Conservation (phyloP, 495 filamentous ascomycete species). For the Staphylotrichum tortipilum region DNA sequence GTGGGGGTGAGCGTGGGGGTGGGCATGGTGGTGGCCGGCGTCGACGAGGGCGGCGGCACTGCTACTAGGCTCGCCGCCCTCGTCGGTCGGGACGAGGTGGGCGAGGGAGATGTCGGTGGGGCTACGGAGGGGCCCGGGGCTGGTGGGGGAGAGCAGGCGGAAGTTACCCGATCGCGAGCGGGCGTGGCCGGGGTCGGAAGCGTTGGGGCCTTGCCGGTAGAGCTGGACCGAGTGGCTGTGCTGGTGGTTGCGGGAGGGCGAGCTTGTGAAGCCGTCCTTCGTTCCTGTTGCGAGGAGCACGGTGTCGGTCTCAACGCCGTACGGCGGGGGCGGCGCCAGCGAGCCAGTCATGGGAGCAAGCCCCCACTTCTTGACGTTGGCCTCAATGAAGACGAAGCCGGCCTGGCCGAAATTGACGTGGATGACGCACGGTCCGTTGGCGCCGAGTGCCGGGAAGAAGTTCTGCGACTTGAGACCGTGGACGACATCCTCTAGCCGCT, state of each 20-base stretch:
- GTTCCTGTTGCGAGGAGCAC: constrained; percentile 81
- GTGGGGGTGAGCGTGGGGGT: constrained; percentile 23
- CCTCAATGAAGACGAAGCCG: constrained; percentile 97
- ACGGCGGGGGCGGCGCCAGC: constrained; percentile 89
- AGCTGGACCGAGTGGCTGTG: constrained; percentile 40
- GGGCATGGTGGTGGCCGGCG: constrained; percentile 23
- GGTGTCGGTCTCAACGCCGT: constrained; percentile 91
- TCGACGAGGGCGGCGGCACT: constrained; percentile 26
- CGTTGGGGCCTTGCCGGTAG: constrained; percentile 24
- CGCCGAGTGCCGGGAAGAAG: constrained; percentile 91
- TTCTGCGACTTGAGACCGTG: constrained; percentile 92
- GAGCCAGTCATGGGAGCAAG: constrained; percentile 92
- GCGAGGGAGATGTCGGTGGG: constrained; percentile 97
- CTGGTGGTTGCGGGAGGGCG: constrained; percentile 44
- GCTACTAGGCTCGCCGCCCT: constrained; percentile 65
- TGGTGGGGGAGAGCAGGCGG: constrained; percentile 61
- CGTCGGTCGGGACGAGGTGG: constrained; percentile 60
- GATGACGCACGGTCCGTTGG: constrained; percentile 82
- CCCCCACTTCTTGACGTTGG: constrained; percentile 99
- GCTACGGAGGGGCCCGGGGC: constrained; percentile 80
- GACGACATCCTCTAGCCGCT: constrained; percentile 89
- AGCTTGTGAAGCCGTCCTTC: constrained; percentile 52
- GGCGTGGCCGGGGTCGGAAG: constrained; percentile 36
- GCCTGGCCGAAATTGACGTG: constrained; percentile 98
- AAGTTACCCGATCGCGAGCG: constrained; percentile 53